Conservation (phyloP, 345 rosid genomes). For the Populus euphratica region DNA sequence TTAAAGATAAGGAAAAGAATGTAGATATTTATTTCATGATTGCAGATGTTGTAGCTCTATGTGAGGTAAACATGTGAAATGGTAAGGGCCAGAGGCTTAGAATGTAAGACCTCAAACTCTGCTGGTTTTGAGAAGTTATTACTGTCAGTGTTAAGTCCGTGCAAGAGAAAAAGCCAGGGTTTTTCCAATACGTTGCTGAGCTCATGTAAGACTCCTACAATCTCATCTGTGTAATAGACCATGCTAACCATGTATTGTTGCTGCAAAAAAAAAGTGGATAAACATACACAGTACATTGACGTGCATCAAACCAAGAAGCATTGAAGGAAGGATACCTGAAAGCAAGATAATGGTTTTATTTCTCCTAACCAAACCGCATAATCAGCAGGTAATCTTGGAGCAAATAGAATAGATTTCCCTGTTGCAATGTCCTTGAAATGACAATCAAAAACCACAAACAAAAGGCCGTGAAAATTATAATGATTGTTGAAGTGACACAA, state of each 20-base stretch:
- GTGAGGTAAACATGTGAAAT: not conserved
- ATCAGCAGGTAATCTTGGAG: slow-evolving; percentile 73
- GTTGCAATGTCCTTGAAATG: slow-evolving; percentile 64
- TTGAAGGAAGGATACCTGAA: slow-evolving; percentile 44
- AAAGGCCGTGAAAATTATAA: not conserved
- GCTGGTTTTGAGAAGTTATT: slow-evolving; percentile 78
- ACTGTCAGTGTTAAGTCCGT: slow-evolving; percentile 90
- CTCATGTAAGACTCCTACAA: slow-evolving; percentile 47
- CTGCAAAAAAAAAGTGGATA: slow-evolving; percentile 39
- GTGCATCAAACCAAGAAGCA: slow-evolving; percentile 1
- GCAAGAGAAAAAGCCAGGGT: slow-evolving; percentile 67
- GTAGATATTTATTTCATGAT: slow-evolving; percentile 7
- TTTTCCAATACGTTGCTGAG: slow-evolving; percentile 51
- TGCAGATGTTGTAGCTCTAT: not conserved
- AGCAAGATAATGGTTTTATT: slow-evolving; percentile 59
- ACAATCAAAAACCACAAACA: not conserved
- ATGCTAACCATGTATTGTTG: slow-evolving; percentile 65
- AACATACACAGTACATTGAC: slow-evolving; percentile 9
- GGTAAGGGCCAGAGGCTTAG: slow-evolving; percentile 14
- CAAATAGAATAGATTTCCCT: slow-evolving; percentile 76
- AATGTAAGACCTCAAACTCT: slow-evolving; percentile 56
- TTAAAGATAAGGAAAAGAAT: not conserved
- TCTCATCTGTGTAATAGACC: slow-evolving; percentile 71
- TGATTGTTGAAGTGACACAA: not conserved
- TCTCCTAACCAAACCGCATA: slow-evolving; percentile 94